A percentile compares a stretch with the other conserved stretches of the same genome.
Evolutionary conservation across 2,329 filamentous ascomycete species (phyloP).

Genomic region (Cladophialophora psammophila): DNA sequence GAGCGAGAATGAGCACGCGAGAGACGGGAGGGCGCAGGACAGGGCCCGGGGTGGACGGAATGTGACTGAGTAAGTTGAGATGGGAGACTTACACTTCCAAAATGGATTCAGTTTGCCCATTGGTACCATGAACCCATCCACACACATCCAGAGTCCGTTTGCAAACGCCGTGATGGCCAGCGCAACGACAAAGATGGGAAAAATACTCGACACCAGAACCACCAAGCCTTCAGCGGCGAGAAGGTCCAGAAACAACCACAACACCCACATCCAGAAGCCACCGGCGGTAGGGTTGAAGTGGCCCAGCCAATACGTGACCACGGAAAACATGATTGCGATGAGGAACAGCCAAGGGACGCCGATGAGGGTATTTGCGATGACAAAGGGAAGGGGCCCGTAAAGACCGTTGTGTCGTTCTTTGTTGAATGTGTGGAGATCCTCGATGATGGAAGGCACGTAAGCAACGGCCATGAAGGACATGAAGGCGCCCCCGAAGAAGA

Average conservation of each 20-base stretch:
- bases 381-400: slow-evolving; percentile 75
- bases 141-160: slow-evolving; percentile 89
- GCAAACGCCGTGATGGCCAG: slow-evolving; percentile 83
- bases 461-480: slow-evolving; percentile 85
- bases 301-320: slow-evolving; percentile 79
- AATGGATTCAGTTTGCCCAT: slow-evolving; percentile 78
- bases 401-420: slow-evolving; percentile 85
- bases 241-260: slow-evolving; percentile 87
- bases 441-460: slow-evolving; percentile 83
- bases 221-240: slow-evolving; percentile 83
- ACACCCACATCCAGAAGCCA: slow-evolving; percentile 78
- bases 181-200: slow-evolving; percentile 80
- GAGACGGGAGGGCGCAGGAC: not conserved
- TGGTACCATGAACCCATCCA: slow-evolving; percentile 81
- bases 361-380: slow-evolving; percentile 81
- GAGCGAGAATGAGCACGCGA: not conserved
- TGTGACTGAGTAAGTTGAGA: slow-evolving; percentile 3
- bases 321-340: slow-evolving; percentile 76
- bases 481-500: slow-evolving; percentile 77
- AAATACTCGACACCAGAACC: slow-evolving; percentile 74
- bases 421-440: slow-evolving; percentile 74
- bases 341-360: slow-evolving; percentile 82
- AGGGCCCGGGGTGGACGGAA: not conserved
- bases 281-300: slow-evolving; percentile 72
- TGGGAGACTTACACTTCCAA: slow-evolving; percentile 61